A percentile compares a stretch with the other conserved stretches of the same genome.
These are phyloP conservation scores for Botrytis tulipae DNA, from an alignment of 2,329 filamentous ascomycete species.

Conservation along the genomic window DNA sequence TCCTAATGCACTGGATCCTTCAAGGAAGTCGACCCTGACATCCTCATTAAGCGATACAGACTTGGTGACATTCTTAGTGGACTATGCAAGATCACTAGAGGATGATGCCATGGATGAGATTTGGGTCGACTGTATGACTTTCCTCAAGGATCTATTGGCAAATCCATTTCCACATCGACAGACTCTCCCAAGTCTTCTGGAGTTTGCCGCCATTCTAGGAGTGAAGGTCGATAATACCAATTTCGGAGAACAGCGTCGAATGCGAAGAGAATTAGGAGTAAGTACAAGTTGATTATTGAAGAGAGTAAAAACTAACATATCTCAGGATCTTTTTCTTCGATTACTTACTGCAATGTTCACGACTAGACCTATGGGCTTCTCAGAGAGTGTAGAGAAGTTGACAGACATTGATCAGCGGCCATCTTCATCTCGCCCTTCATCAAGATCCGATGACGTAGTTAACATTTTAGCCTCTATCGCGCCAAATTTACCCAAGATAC, in stretches of 20 bases:
- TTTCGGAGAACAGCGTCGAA: conserved; percentile 89
- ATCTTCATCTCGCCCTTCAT: conserved; percentile 28
- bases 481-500: conserved; percentile 75
- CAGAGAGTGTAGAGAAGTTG: conserved; percentile 49
- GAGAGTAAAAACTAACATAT: neutral
- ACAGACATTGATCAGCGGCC: conserved; percentile 40
- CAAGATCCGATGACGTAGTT: conserved; percentile 70
- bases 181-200: conserved; percentile 78
- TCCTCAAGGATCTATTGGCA: conserved; percentile 81
- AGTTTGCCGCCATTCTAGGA: conserved; percentile 85
- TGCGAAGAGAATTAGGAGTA: conserved; percentile 86
- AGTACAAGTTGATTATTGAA: conserved; percentile 40
- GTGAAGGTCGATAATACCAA: conserved; percentile 98
- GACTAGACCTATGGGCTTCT: conserved; percentile 73
- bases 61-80: conserved; percentile 82
- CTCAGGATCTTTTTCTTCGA: conserved; percentile 80
- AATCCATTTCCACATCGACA: conserved; percentile 96
- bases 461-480: conserved; percentile 76
- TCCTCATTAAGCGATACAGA: conserved; percentile 81
- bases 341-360: conserved; percentile 93
- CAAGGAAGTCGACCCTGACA: conserved; percentile 82
- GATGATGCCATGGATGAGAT: conserved; percentile 99
- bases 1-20: conserved; percentile 71
- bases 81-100: conserved; percentile 85
- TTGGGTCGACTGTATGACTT: conserved; percentile 90